Base-by-base conservation (phyloP, 2,329 filamentous ascomycete species). In the Bipolaris gigantea region DNA sequence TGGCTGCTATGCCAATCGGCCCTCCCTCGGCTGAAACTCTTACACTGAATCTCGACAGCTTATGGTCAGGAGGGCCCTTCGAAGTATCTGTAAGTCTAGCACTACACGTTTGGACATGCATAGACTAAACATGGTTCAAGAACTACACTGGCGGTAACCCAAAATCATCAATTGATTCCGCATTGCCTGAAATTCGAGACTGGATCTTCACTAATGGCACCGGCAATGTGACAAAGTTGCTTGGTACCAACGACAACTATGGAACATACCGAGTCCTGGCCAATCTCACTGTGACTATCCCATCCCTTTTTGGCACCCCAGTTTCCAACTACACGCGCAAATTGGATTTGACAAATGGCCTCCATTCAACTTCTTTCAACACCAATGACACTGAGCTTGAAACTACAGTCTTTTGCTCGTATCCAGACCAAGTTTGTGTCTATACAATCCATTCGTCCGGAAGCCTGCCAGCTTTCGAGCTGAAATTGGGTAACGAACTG, bases 21-120 rank as follows among this genome's bases (percentile, higher is more conserved):
- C 56, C 67, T 15, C 72, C 79, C 0, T 76, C 76, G 2, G 57
- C 66, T 1, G 79, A 81, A 44, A 75, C 72, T 21, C 48, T 81
- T 5, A 74, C 70, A 18, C 50, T 82, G 34, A 83, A 83, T 45
- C 59, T 80, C 16, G 80, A 83, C 52, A 78, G 73, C 2, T 59
- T 83, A 1, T 83, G 80, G 80, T 77, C 76, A 2, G 80, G 79
- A 2, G 80, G 80, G 0, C 80, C 80, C 0, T 83, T 82, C 51
- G 72, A 79, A 50, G 67, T 64, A 35, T 63, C 65, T 16, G 77
- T 77, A 60, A 60, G 69, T 56, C 13, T 0, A 1, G 4, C 4
- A 5, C 8, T n/a, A 11, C 4, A 1, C 27, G 5, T 4, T 13
- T 8, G 1, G 0, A 16, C 23, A 10, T 13, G 21, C 2, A 42